Evolutionary conservation across 2,329 filamentous ascomycete genomes (phyloP).

Genomic region (Pseudogymnoascus sp.): DNA sequence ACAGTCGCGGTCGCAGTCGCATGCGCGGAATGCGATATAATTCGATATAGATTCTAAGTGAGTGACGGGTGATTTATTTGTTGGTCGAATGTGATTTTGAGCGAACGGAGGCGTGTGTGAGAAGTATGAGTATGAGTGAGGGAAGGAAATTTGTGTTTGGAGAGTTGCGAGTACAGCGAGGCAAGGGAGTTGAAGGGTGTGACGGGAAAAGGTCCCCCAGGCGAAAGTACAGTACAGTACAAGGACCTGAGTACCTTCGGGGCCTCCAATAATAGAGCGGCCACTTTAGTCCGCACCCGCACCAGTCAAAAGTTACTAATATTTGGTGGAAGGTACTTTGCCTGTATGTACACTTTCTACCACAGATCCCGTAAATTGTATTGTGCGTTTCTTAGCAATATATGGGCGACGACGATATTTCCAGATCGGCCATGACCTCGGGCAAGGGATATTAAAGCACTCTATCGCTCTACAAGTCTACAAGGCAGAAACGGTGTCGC

Average conservation of each 20-base stretch:
- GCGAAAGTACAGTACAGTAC: neutral
- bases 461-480: neutral
- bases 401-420: neutral
- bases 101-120: neutral
- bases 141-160: conserved; percentile 1
- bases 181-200: neutral
- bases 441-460: neutral
- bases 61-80: neutral
- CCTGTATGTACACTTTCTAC: neutral
- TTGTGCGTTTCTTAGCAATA: neutral
- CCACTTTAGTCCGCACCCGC: neutral
- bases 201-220: neutral
- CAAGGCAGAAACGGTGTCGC: neutral
- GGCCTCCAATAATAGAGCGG: neutral
- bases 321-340: neutral
- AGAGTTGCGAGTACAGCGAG: neutral
- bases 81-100: neutral
- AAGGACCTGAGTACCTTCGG: neutral
- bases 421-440: neutral
- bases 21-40: neutral
- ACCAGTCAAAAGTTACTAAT: neutral
- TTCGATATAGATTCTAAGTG: neutral
- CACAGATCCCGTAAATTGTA: too few relatives aligned
- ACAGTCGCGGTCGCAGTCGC: neutral
- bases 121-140: neutral